phyloP scores from a whole-genome alignment of 768 basidiomycete species.

The Russula vinacea region DNA sequence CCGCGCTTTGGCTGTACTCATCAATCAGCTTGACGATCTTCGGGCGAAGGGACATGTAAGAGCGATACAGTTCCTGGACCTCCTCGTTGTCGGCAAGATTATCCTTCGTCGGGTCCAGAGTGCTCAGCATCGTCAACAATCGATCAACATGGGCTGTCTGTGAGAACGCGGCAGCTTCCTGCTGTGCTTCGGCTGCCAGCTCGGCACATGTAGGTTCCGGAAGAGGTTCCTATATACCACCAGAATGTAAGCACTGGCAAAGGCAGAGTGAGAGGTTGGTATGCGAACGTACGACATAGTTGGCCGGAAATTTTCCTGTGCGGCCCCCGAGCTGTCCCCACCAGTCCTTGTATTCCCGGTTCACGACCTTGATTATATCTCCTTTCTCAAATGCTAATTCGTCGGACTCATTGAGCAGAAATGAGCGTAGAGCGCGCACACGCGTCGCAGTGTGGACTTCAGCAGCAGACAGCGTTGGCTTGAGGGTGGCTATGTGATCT shows the following conservation, averaged over 20 bases:
- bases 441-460: slow-evolving; percentile 57
- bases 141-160: slow-evolving; percentile 84
- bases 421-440: slow-evolving; percentile 85
- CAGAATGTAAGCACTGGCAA: neutral
- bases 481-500: too few species aligned
- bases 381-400: slow-evolving; percentile 91
- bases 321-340: slow-evolving; percentile 92
- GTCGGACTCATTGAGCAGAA: slow-evolving; percentile 81
- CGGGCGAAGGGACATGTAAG: slow-evolving; percentile 83
- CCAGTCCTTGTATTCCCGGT: slow-evolving; percentile 94
- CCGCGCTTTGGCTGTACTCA: slow-evolving; percentile 94
- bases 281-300: slow-evolving; percentile 76
- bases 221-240: slow-evolving; percentile 62
- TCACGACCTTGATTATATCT: slow-evolving; percentile 92
- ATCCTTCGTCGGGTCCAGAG: slow-evolving; percentile 21
- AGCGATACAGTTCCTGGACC: slow-evolving; percentile 80
- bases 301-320: slow-evolving; percentile 95
- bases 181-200: slow-evolving; percentile 75
- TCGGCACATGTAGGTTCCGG: slow-evolving; percentile 80
- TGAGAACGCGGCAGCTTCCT: slow-evolving; percentile 84
- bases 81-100: slow-evolving; percentile 30
- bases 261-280: neutral
- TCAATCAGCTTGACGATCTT: slow-evolving; percentile 97
- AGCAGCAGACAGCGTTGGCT: slow-evolving; percentile 32
- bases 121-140: slow-evolving; percentile 36